These are phyloP conservation scores for Populus nigra DNA, from an alignment of 345 rosid genomes.

Conservation along the genomic window DNA sequence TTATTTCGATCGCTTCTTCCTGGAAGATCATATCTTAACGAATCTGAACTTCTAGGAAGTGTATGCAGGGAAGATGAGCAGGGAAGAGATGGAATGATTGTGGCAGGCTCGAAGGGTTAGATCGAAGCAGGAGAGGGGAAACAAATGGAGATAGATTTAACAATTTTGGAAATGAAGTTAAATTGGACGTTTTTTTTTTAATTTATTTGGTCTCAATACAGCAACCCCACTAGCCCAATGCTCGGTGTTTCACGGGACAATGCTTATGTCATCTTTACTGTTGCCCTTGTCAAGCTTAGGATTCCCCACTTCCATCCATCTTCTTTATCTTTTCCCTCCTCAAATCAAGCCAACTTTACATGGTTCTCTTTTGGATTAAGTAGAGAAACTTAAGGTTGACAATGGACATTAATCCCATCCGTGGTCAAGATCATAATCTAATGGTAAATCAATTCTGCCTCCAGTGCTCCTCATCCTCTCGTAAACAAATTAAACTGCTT, in stretches of 20 bases:
- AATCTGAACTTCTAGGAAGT: not conserved
- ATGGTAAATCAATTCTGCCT: conserved; percentile 12
- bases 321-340: conserved; percentile 19
- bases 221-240: conserved; percentile 44
- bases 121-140: conserved; percentile 29
- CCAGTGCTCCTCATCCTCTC: conserved; percentile 10
- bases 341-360: conserved; percentile 38
- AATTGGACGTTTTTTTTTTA: not conserved
- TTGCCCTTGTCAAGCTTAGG: conserved; percentile 47
- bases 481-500: not conserved
- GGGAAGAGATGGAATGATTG: conserved; percentile 15
- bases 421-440: conserved; percentile 29
- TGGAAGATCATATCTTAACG: conserved; percentile 39
- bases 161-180: conserved; percentile 14
- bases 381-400: conserved; percentile 27
- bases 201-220: conserved; percentile 25
- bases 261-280: conserved; percentile 43
- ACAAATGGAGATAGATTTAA: conserved; percentile 34
- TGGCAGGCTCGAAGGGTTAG: conserved; percentile 31
- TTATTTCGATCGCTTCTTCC: conserved; percentile 30
- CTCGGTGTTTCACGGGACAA: conserved; percentile 43
- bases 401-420: conserved; percentile 12
- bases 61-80: conserved; percentile 14
- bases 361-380: conserved; percentile 22
- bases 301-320: conserved; percentile 51